A percentile compares a stretch with the other conserved stretches of the same genome.
Evolutionary conservation across 768 basidiomycete species (phyloP).

Genomic region (Kwoniella dejecticola): DNA sequence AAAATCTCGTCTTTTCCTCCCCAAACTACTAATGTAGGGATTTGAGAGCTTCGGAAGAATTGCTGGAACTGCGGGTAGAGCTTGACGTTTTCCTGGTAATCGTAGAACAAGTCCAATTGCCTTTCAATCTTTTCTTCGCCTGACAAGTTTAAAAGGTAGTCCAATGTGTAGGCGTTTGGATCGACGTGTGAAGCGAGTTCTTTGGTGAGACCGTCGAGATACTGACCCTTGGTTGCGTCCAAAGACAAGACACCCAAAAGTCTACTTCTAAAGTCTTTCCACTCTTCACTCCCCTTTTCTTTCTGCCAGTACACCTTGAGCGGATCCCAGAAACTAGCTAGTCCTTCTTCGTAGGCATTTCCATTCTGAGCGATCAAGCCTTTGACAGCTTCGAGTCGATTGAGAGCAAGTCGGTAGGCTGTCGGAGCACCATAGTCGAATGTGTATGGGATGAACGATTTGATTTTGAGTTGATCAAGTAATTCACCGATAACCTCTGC

Average conservation of each 20-base stretch:
- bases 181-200: constrained; percentile 37
- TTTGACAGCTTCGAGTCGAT: constrained; percentile 58
- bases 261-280: background rate
- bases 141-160: constrained; percentile 57
- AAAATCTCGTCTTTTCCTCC: constrained; percentile 60
- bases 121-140: constrained; percentile 56
- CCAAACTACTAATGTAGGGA: constrained; percentile 61
- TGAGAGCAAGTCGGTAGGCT: constrained; percentile 55
- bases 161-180: constrained; percentile 58
- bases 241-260: background rate
- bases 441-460: constrained; percentile 59
- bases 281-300: constrained; percentile 3
- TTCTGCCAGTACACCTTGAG: constrained; percentile 28
- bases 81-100: constrained; percentile 59
- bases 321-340: constrained; percentile 58
- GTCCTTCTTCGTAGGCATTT: constrained; percentile 60
- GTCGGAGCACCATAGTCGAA: constrained; percentile 61
- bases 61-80: constrained; percentile 60
- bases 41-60: constrained; percentile 58
- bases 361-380: constrained; percentile 62
- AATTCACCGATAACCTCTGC: constrained; percentile 58
- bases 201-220: constrained; percentile 50
- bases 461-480: constrained; percentile 57
- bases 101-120: constrained; percentile 59
- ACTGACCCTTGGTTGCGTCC: constrained; percentile 5